Evolutionary conservation across 2,329 filamentous ascomycete genomes (phyloP).

Genomic region (Erysiphe pulchra): DNA sequence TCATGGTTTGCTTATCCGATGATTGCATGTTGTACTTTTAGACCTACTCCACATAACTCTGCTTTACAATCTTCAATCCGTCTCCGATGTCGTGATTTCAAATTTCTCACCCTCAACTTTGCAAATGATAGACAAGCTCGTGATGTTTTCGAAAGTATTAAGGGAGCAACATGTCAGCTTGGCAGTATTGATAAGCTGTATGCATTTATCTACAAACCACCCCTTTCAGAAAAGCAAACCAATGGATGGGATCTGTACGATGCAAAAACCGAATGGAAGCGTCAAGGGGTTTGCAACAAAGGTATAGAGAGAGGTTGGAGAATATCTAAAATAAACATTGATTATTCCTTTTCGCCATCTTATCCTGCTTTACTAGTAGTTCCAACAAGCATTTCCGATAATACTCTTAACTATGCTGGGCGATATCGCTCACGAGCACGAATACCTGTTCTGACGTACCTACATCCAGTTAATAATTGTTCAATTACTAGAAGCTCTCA

Average conservation of each 20-base stretch:
- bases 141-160: slow-evolving; percentile 73
- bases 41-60: slow-evolving; percentile 43
- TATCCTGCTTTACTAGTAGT: slow-evolving; percentile 73
- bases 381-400: slow-evolving; percentile 80
- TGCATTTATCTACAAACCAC: slow-evolving; percentile 64
- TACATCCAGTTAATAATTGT: slow-evolving; percentile 93
- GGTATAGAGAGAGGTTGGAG: slow-evolving; percentile 43
- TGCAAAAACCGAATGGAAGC: slow-evolving; percentile 57
- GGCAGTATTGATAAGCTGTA: slow-evolving; percentile 72
- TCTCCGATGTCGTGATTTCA: slow-evolving; percentile 78
- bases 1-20: slow-evolving; percentile 92
- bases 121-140: slow-evolving; percentile 44
- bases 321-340: slow-evolving; percentile 66
- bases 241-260: slow-evolving; percentile 74
- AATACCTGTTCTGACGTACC: slow-evolving; percentile 73
- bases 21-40: slow-evolving; percentile 54
- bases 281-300: slow-evolving; percentile 69
- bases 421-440: slow-evolving; percentile 70
- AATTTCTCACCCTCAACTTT: slow-evolving; percentile 80
- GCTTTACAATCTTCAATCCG: slow-evolving; percentile 59
- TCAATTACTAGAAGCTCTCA: slow-evolving; percentile 90
- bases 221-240: slow-evolving; percentile 43
- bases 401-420: slow-evolving; percentile 78
- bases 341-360: slow-evolving; percentile 78
- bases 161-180: slow-evolving; percentile 53